Evolutionary conservation across 2,329 filamentous ascomycete species (phyloP).

Genomic region (Phyllosticta citriasiana): DNA sequence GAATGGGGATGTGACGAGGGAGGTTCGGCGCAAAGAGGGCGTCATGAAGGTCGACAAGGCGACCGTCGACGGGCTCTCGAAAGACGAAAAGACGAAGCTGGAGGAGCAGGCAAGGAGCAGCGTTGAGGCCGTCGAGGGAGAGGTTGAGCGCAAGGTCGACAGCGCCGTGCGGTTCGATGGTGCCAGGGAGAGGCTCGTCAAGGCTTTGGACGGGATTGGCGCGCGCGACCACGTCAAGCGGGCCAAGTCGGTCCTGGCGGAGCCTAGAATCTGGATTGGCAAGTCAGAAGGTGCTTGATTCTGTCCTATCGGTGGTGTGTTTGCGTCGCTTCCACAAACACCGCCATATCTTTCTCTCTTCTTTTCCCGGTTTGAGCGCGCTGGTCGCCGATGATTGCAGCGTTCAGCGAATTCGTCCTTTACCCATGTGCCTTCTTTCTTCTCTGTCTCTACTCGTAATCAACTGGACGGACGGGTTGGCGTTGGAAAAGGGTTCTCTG

Average conservation of each 20-base stretch:
- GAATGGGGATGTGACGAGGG: conserved; percentile 30
- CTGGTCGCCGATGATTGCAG: background rate
- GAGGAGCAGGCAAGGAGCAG: background rate
- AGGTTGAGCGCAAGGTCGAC: background rate
- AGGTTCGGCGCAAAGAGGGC: conserved; percentile 41
- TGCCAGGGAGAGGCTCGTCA: background rate
- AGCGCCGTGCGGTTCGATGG: background rate
- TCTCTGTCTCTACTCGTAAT: background rate
- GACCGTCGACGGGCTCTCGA: background rate
- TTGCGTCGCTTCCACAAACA: background rate
- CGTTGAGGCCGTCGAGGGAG: background rate
- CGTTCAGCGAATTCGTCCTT: background rate
- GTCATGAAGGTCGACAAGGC: conserved; percentile 19
- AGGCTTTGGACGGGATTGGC: background rate
- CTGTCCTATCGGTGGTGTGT: too few relatives aligned
- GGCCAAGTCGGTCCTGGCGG: background rate
- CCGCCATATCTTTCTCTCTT: background rate
- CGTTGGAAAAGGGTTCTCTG: background rate
- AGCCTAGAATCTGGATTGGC: background rate
- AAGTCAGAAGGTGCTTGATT: background rate
- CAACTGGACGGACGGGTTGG: background rate
- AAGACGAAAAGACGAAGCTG: background rate
- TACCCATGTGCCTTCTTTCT: background rate
- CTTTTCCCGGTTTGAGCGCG: background rate
- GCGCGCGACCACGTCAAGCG: background rate